phyloP scores from a whole-genome alignment of 1,284 basidiomycete genomes.

The Pisolithus thermaeus region DNA sequence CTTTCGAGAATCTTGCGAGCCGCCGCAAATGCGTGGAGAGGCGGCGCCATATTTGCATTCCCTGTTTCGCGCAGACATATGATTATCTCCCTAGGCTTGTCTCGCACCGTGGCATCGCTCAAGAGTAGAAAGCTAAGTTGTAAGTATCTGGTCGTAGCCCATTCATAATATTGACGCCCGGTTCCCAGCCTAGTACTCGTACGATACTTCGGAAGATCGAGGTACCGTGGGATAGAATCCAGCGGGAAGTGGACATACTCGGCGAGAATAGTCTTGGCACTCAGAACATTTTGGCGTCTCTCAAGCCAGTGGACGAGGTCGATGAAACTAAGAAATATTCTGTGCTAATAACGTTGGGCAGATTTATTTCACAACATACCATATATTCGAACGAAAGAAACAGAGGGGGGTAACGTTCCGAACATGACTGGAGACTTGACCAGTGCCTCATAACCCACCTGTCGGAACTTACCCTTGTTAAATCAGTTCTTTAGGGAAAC shows the following conservation, averaged over 20 bases:
- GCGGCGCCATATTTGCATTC: conserved; percentile 44
- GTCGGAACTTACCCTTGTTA: too few relatives aligned
- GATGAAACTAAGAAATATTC: conserved; percentile 8
- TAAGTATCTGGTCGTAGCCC: background rate
- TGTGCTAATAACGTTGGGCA: too few relatives aligned
- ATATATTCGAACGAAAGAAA: too few relatives aligned
- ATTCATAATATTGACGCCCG: conserved; percentile 30
- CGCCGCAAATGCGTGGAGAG: conserved; percentile 54
- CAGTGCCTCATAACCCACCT: too few relatives aligned
- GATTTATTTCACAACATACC: too few relatives aligned
- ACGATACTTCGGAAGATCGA: conserved; percentile 52
- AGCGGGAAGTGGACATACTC: conserved; percentile 55
- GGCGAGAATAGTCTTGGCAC: conserved; percentile 51
- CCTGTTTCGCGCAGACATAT: conserved; percentile 46
- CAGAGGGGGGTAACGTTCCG: too few relatives aligned
- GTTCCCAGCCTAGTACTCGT: conserved; percentile 54
- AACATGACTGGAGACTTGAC: too few relatives aligned
- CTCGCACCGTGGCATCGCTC: background rate
- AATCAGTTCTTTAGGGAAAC: too few relatives aligned
- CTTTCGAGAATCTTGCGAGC: conserved; percentile 40
- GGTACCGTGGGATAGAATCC: conserved; percentile 34
- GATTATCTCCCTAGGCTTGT: conserved; percentile 51
- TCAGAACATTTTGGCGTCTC: conserved; percentile 52
- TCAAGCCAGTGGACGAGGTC: conserved; percentile 41
- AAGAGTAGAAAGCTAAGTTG: background rate